Evolutionary conservation across 768 basidiomycete species (phyloP).

Genomic region (Cantharellus anzutake): DNA sequence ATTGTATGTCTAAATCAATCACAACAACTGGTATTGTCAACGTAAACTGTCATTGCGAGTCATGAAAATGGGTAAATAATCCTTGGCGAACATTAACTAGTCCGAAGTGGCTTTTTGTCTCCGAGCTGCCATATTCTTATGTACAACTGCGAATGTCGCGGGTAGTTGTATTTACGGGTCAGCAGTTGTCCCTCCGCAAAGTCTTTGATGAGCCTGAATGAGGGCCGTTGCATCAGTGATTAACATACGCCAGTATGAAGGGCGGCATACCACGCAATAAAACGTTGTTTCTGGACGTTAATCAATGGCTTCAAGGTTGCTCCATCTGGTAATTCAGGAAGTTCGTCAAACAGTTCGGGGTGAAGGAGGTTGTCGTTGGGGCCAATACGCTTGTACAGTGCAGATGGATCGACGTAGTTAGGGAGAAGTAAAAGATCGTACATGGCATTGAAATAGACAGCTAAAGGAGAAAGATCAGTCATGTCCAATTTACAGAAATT

Average conservation of each 20-base stretch:
- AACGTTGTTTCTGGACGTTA: constrained; percentile 75
- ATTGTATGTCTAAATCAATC: no score
- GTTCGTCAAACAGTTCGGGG: constrained; percentile 59
- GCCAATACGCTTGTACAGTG: constrained; percentile 37
- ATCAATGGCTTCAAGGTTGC: constrained; percentile 73
- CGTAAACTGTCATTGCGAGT: no score
- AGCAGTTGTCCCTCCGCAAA: constrained; percentile 71
- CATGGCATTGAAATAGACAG: constrained; percentile 59
- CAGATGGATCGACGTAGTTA: constrained; percentile 67
- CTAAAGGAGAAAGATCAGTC: constrained; percentile 18
- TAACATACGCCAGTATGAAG: neutral
- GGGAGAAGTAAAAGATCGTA: constrained; percentile 46
- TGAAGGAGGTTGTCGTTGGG: constrained; percentile 39
- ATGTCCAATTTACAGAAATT: neutral
- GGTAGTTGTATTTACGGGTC: constrained; percentile 28
- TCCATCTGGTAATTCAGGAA: constrained; percentile 50
- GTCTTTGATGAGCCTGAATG: constrained; percentile 40
- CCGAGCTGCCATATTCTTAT: no score
- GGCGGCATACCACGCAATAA: constrained; percentile 33
- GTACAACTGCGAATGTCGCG: no score
- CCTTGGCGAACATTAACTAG: no score
- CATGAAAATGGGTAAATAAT: no score
- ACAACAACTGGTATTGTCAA: no score
- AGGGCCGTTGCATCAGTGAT: neutral
- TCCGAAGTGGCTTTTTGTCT: no score